These are phyloP conservation scores for Taiozyma sp. DNA, from an alignment of 1,139 yeast species.

Conservation along the genomic window DNA sequence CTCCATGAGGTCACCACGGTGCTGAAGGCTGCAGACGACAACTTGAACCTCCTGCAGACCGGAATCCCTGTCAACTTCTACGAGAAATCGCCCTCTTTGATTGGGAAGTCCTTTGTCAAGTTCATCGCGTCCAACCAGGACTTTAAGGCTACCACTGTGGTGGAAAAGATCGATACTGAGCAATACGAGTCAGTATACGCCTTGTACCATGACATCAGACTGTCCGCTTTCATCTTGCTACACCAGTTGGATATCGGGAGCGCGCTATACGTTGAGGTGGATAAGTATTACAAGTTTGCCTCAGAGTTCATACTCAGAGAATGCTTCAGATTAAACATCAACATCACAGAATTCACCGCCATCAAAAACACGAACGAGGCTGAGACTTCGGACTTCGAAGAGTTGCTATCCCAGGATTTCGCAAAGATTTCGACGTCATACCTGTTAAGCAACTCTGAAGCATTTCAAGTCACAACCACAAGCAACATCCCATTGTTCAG, in stretches of 20 bases:
- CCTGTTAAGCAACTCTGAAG: constrained; percentile 60
- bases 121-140: constrained; percentile 5
- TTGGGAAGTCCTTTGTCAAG: constrained; percentile 12
- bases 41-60: constrained; percentile 10
- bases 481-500: constrained; percentile 62
- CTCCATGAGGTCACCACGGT: background rate
- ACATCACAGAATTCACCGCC: constrained; percentile 18
- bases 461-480: constrained; percentile 43
- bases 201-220: constrained; percentile 70
- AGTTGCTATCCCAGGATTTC: constrained; percentile 50
- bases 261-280: constrained; percentile 52
- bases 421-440: constrained; percentile 57
- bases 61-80: constrained; percentile 16
- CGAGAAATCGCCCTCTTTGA: constrained; percentile 16
- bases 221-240: constrained; percentile 52
- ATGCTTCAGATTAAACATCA: constrained; percentile 44
- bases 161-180: constrained; percentile 27
- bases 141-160: constrained; percentile 27
- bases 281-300: constrained; percentile 65
- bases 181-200: constrained; percentile 45
- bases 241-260: constrained; percentile 50
- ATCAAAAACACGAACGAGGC: constrained; percentile 12
- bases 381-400: constrained; percentile 21
- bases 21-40: constrained; percentile 13
- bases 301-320: constrained; percentile 74